These are phyloP conservation scores for Exophiala aquamarina DNA, from an alignment of 2,329 filamentous ascomycete species.

Conservation along the genomic window DNA sequence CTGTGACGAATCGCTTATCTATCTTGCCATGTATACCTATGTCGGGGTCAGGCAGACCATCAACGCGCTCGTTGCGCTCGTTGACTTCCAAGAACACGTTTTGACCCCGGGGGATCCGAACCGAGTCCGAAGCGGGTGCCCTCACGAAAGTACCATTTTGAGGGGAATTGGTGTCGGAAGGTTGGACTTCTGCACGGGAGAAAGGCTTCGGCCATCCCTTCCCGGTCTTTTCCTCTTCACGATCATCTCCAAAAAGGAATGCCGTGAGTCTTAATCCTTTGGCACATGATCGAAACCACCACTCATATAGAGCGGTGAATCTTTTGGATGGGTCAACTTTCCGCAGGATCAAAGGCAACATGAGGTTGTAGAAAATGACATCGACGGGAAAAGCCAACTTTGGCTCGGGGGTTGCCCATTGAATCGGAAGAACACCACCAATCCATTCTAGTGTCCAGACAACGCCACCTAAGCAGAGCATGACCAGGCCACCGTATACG, in stretches of 20 bases:
- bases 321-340: conserved; percentile 83
- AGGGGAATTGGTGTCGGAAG: conserved; percentile 21
- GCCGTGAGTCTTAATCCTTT: conserved; percentile 77
- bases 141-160: conserved; percentile 79
- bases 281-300: conserved; percentile 94
- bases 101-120: conserved; percentile 84
- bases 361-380: conserved; percentile 92
- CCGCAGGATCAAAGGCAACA: conserved; percentile 83
- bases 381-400: conserved; percentile 94
- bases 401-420: conserved; percentile 90
- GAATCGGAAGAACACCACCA: conserved; percentile 80
- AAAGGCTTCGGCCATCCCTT: conserved; percentile 59
- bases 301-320: conserved; percentile 81
- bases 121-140: conserved; percentile 91
- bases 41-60: conserved; percentile 56
- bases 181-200: conserved; percentile 21
- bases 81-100: conserved; percentile 77
- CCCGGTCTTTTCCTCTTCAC: conserved; percentile 69
- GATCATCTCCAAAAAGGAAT: conserved; percentile 87
- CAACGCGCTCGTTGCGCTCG: conserved; percentile 64
- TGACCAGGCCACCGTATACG: conserved; percentile 89
- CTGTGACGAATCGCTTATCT: conserved; percentile 64
- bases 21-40: conserved; percentile 61
- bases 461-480: conserved; percentile 89
- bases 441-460: conserved; percentile 63